Evolutionary conservation across 208 protist species (phyloP), one percentile per base, ranked within the genome.

Genomic region (Wallacemonas sp.): DNA sequence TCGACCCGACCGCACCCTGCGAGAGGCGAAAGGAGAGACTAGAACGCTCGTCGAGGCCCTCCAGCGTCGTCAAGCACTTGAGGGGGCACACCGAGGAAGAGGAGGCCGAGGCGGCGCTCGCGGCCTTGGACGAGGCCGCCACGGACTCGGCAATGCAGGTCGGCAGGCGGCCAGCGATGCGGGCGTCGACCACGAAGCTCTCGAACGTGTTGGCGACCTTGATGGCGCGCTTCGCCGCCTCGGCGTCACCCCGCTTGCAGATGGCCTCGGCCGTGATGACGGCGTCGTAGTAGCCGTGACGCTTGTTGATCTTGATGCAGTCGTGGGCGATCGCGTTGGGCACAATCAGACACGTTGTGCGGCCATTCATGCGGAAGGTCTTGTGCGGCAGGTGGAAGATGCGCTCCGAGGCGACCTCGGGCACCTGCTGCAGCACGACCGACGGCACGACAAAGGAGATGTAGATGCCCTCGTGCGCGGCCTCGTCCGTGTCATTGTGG

Each of bases 221-320:
- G 22, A 55, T 48, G 12, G 90, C 90, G 5, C 90, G 80, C 31
- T 81, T 61, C 45, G 48, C 39, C 4, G 85, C 71, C 55, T 95
- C 84, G 11, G 74, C 22, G 57, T 92, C 87, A 33, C 77, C 76
- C 11, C 76, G 77, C 49, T 83, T 82, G 85, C 87, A 92, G 32
- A 95, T 91, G 3, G 87, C 82, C 67, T 95, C 86, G 1, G 85
- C 87, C 45, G 90, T 92, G 41, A 95, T 76, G 20, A 95, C 90
- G 7, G 90, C 90, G 64, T 95, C 90, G 61, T 88, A 92, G 66
- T 89, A 93, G 18, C 83, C 77, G 61, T 93, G 85, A 1, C 90
- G 81, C 67, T 93, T 91, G 73, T 95, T 95, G 57, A 95, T 87
- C 59, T 92, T 91, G 45, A 77, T 74, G 48, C 85, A 91, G 62